Evolutionary conservation across 2,329 filamentous ascomycete genomes (phyloP), one percentile per base, ranked within the genome.

Genomic region (Claviceps fusiformis): DNA sequence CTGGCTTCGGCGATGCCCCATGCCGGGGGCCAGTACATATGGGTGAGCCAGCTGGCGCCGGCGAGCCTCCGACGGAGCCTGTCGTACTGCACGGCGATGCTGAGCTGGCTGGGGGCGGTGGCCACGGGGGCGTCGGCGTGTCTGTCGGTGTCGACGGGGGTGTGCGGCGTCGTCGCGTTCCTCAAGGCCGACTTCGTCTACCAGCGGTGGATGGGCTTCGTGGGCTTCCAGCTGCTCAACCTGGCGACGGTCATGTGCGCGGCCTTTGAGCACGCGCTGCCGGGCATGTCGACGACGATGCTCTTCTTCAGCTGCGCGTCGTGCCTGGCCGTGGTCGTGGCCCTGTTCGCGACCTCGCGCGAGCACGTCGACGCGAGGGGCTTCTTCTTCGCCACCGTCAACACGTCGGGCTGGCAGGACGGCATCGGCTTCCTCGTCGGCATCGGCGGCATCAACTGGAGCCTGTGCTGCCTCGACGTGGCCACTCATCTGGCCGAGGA

Each of bases 391-490:
- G 55, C 55, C 3, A 54, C 55, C 3, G 55, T 62, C 41, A 66
- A 66, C 41, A 50, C 60, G 0, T 59, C 60, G 0, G 63, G 64
- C 2, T 66, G 64, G 63, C 57, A 47, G 9, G 58, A 63, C 10
- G 64, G 64, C 7, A 55, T 66, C 35, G 64, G 64, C 3, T 65
- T 65, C 52, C 61, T 66, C 41, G 63, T 64, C 27, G 64, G 64
- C 15, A 60, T 66, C 53, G 63, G 62, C 35, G 63, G 63, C 0
- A 59, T 61, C 47, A 65, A 66, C 51, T 66, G 64, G 64, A 64
- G 62, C 52, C 63, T 65, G 24, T 65, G 62, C 1, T 66, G 64
- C 46, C 60, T 66, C 19, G 64, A 66, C 19, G 62, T 64, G 11
- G 59, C 61, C 13, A 63, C 62, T 1, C 63, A 66, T 33, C 50